These are phyloP conservation scores for Claviceps maximensis DNA, from an alignment of 2,329 filamentous ascomycete species.

Conservation along the genomic window DNA sequence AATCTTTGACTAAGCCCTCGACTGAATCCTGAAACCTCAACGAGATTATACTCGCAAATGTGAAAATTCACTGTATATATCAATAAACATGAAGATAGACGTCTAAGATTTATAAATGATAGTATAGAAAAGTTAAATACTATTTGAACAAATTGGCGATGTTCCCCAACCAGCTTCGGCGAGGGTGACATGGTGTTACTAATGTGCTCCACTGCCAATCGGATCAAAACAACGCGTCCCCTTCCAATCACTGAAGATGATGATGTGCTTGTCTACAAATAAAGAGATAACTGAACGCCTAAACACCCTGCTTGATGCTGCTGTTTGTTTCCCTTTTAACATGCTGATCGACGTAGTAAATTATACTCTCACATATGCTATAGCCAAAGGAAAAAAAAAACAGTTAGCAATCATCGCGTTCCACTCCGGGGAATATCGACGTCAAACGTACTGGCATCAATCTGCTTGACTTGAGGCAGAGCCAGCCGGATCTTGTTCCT, in stretches of 20 bases:
- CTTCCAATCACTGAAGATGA: neutral
- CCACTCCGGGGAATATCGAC: neutral
- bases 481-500: conserved; percentile 85
- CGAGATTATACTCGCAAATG: neutral
- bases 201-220: neutral
- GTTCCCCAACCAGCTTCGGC: neutral
- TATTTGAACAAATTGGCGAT: neutral
- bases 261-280: neutral
- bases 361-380: conserved; percentile 8
- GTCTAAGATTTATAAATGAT: neutral
- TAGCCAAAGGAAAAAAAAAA: neutral
- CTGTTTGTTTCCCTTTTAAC: neutral
- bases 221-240: neutral
- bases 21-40: neutral
- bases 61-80: neutral
- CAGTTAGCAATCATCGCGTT: neutral
- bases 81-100: neutral
- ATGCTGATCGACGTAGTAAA: neutral
- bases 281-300: neutral
- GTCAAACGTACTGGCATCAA: conserved; percentile 83
- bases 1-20: conserved; percentile 1
- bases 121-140: no score
- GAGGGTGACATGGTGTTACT: neutral
- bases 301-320: neutral
- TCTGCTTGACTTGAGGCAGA: conserved; percentile 78